Evolutionary conservation across 1,284 basidiomycete genomes (phyloP), one percentile per base, ranked within the genome.

Genomic region (Papiliotrema flavescens): DNA sequence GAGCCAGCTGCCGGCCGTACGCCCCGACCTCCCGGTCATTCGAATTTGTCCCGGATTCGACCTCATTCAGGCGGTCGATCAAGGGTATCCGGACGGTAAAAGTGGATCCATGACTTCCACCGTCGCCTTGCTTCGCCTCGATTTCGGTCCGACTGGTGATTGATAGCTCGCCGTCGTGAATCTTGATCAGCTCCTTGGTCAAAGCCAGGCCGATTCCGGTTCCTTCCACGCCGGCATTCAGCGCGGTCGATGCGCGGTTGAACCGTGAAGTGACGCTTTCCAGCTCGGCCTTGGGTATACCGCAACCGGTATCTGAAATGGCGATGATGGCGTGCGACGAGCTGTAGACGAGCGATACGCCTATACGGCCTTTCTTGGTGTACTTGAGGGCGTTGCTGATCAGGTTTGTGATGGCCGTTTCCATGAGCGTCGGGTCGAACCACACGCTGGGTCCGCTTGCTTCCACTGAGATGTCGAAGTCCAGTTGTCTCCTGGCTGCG

Each of bases 231-330:
- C 63, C 65, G 11, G 55, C 42, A 20, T 59, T 54, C 0, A 70
- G 22, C 13, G 63, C 65, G 0, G 63, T 64, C 9, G 59, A 49
- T 15, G 65, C 61, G 17, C 71, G 64, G 47, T 71, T 65, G 53
- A 65, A 71, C 53, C 63, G 57, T 19, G 69, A 61, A 3, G 65
- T 65, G 2, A 67, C 61, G 0, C 48, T 11, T 2, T 51, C 47
- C 1, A 72, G 32, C 47, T 71, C 70, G 19, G 47, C 55, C n/a
- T 28, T 15, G 0, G 75, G 70, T 17, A 78, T 76, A 6, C 77
- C 78, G 14, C 73, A 59, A 6, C 78, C 79, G 0, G 78, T 76
- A 51, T 80, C 79, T 6, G 48, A 59, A n/a, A 79, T 69, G 0
- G 70, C 57, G 4, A 77, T 49, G 26, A 64, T 61, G 8, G 68